Percentiles rank a stretch among this genome's conserved stretches.
These are phyloP conservation scores for Brasilioporus rufonigricans DNA, from an alignment of 768 basidiomycete genomes.

Conservation along the genomic window DNA sequence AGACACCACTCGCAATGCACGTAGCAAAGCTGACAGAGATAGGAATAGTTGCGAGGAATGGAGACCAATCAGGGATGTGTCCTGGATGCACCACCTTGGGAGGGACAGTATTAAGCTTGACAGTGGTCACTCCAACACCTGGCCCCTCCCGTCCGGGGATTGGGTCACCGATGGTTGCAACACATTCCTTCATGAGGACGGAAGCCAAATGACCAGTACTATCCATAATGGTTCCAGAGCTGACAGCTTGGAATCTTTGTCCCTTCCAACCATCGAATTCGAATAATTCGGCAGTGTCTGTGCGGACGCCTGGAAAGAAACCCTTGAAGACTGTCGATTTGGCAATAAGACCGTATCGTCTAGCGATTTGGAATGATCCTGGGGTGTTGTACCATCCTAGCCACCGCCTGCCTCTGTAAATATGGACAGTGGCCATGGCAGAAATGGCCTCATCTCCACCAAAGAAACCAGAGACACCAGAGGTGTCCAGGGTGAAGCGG, in stretches of 20 bases:
- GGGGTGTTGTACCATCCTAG: slow-evolving; percentile 36
- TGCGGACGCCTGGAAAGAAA: slow-evolving; percentile 11
- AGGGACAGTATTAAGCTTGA: slow-evolving; percentile 1
- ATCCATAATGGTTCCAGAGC: slow-evolving; percentile 7
- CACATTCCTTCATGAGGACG: slow-evolving; percentile 3
- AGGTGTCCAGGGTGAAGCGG: slow-evolving; percentile 19
- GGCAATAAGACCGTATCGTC: slow-evolving; percentile 21
- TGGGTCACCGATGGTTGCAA: background rate
- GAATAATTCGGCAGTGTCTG: slow-evolving; percentile 8
- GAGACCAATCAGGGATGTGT: background rate
- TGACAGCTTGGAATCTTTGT: slow-evolving; percentile 3
- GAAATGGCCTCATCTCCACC: slow-evolving; percentile 34
- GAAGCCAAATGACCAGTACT: slow-evolving; percentile 7
- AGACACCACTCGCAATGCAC: slow-evolving; percentile 17
- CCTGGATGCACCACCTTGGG: background rate
- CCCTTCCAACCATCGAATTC: background rate
- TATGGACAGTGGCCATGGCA: slow-evolving; percentile 28
- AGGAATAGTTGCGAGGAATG: slow-evolving; percentile 16
- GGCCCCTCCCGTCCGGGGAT: slow-evolving; percentile 1
- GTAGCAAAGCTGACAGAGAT: slow-evolving; percentile 17
- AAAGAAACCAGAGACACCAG: slow-evolving; percentile 30
- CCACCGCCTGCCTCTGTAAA: slow-evolving; percentile 26
- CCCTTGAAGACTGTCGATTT: slow-evolving; percentile 13
- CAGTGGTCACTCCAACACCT: background rate
- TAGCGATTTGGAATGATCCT: slow-evolving; percentile 29